These are phyloP conservation scores for Botrytis sinoallii DNA, from an alignment of 2,329 filamentous ascomycete species.

Conservation along the genomic window DNA sequence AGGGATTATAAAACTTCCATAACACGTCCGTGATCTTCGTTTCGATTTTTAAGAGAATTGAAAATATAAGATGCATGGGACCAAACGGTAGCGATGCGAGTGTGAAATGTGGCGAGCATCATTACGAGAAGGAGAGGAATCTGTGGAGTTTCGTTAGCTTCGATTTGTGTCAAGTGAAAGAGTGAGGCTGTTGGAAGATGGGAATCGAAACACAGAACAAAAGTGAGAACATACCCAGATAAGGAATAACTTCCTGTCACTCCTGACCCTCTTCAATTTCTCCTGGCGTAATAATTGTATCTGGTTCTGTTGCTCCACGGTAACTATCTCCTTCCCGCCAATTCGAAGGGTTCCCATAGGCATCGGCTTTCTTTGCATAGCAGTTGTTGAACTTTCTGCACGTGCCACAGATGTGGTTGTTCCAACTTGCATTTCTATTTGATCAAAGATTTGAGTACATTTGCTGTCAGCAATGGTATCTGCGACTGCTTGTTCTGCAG, in stretches of 20 bases:
- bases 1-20: constrained; percentile 32
- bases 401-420: constrained; percentile 22
- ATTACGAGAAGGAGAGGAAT: constrained; percentile 51
- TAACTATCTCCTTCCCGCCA: constrained; percentile 61
- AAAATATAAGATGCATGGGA: constrained; percentile 26
- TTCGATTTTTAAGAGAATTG: constrained; percentile 25
- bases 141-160: constrained; percentile 35
- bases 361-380: constrained; percentile 42
- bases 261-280: constrained; percentile 60
- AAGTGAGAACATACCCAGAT: constrained; percentile 54
- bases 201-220: constrained; percentile 5
- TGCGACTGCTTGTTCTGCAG: constrained; percentile 55
- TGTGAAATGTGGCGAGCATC: constrained; percentile 50
- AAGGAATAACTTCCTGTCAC: constrained; percentile 65
- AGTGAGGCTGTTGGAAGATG: too few relatives aligned
- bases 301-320: constrained; percentile 62
- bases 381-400: constrained; percentile 34
- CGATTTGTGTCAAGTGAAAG: background rate
- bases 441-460: constrained; percentile 53
- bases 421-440: constrained; percentile 27
- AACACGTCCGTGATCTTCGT: constrained; percentile 25
- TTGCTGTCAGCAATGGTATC: constrained; percentile 59
- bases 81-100: constrained; percentile 49
- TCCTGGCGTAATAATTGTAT: constrained; percentile 58
- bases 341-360: constrained; percentile 51